phyloP scores from a whole-genome alignment of 176 grass and related monocot genomes.

The Raddia guianensis region DNA sequence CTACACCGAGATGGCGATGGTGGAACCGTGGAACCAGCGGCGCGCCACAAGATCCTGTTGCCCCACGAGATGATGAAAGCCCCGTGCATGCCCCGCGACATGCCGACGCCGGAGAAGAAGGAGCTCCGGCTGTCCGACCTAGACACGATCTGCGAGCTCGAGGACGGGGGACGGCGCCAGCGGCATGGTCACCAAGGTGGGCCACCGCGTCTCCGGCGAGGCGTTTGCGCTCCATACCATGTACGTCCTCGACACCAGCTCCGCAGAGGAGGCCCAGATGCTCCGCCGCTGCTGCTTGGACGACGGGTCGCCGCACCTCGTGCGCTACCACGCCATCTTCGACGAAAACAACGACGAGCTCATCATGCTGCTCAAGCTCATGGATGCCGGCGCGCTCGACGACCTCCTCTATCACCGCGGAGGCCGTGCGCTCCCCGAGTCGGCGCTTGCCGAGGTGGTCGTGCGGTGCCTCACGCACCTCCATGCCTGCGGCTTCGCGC shows the following conservation, averaged over 20 bases:
- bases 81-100: background rate
- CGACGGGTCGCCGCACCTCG: slow-evolving; percentile 28
- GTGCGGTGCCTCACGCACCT: too few species aligned
- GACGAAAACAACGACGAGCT: background rate
- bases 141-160: slow-evolving; percentile 20
- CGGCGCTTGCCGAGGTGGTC: background rate
- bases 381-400: slow-evolving; percentile 38
- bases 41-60: too few species aligned
- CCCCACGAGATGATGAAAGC: too few species aligned
- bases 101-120: too few species aligned
- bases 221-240: slow-evolving; percentile 37
- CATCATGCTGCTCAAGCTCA: slow-evolving; percentile 31
- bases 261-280: slow-evolving; percentile 21
- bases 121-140: slow-evolving; percentile 25
- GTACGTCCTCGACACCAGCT: background rate
- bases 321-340: slow-evolving; percentile 45
- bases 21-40: too few species aligned
- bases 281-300: slow-evolving; percentile 34
- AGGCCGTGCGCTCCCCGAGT: background rate
- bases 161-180: slow-evolving; percentile 38
- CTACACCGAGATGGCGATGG: too few species aligned
- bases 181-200: slow-evolving; percentile 45
- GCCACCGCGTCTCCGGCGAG: slow-evolving; percentile 21
- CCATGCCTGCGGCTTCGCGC: too few species aligned
- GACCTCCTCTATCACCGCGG: background rate